phyloP scores from a whole-genome alignment of 2,329 filamentous ascomycete genomes.

The Aspergillus carbonarius region DNA sequence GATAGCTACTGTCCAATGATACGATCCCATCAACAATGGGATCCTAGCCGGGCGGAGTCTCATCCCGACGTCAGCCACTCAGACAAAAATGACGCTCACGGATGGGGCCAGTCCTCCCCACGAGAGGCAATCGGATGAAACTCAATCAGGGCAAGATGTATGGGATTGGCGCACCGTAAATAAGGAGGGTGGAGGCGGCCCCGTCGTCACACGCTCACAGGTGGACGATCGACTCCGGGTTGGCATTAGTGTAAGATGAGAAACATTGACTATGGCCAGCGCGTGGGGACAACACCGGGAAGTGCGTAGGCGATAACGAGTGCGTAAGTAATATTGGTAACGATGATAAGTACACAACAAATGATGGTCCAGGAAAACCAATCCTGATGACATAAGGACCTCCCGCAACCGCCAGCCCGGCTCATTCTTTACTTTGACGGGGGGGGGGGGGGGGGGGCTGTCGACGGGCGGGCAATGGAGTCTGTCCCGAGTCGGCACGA shows the following conservation, averaged over 20 bases:
- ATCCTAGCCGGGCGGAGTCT: slow-evolving; percentile 16
- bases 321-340: slow-evolving; percentile 10
- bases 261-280: neutral
- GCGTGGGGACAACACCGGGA: slow-evolving; percentile 3
- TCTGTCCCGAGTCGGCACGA: neutral
- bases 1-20: slow-evolving; percentile 3
- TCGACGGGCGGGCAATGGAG: neutral
- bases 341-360: slow-evolving; percentile 8
- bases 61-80: slow-evolving; percentile 12
- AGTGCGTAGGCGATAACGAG: slow-evolving; percentile 7
- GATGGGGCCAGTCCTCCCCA: slow-evolving; percentile 14
- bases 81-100: slow-evolving; percentile 21
- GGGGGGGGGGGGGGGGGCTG: too few relatives aligned
- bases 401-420: neutral
- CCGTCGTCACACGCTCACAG: slow-evolving; percentile 2
- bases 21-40: neutral
- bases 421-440: neutral
- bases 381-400: slow-evolving; percentile 11
- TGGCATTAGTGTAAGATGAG: slow-evolving; percentile 1
- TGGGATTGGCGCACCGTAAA: slow-evolving; percentile 14
- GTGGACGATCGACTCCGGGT: slow-evolving; percentile 5
- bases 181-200: slow-evolving; percentile 12
- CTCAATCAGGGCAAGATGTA: slow-evolving; percentile 18
- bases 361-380: neutral
- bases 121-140: slow-evolving; percentile 21